Evolutionary conservation across 2,329 filamentous ascomycete species (phyloP), one percentile per base, ranked within the genome.

Genomic region (Fusarium oxysporum): DNA sequence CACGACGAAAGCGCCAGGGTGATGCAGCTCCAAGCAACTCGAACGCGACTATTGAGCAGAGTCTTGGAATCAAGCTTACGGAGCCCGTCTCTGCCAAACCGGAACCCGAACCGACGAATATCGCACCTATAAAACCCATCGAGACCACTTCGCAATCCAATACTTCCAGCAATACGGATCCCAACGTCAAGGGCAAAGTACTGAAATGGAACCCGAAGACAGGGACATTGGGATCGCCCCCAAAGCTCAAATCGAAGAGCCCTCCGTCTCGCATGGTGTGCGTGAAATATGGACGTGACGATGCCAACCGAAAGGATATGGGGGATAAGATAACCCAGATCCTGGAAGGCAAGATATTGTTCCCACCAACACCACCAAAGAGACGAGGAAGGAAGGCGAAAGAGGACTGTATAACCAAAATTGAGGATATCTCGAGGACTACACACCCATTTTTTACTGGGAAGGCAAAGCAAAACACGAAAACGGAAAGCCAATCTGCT

Each of bases 251-350:
- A 73, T 76, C 78, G 3, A 78, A 71, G 30, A 65, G 28, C 10
- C 69, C 59, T 21, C 83, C 83, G 43, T 78, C 82, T 8, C 80
- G 80, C 28, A 66, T 93, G 9, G 86, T 91, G 5, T 82, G 83
- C 17, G 85, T 94, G 37, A 85, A 82, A 68, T 96, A 96, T 77
- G 89, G 88, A 4, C 78, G 76, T 8, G 86, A 89, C 62, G 78
- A 83, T 11, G 79, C 78, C 33, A 83, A 82, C 43, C 85, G 86
- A 43, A 77, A 80, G 37, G 81, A 82, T 1, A 79, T 93, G 33
- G 92, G 91, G 1, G 79, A 85, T 13, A 87, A 85, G 71, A 92
- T 97, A 62, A 82, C 91, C 30, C 83, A 86, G 8, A 92, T 97
- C 30, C 80, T 95, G 17, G 74, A 77, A 25, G 78, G 80, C 37